Evolutionary conservation across 2,329 filamentous ascomycete species (phyloP), one percentile per base, ranked within the genome.

Genomic region (Blastomyces parvus): DNA sequence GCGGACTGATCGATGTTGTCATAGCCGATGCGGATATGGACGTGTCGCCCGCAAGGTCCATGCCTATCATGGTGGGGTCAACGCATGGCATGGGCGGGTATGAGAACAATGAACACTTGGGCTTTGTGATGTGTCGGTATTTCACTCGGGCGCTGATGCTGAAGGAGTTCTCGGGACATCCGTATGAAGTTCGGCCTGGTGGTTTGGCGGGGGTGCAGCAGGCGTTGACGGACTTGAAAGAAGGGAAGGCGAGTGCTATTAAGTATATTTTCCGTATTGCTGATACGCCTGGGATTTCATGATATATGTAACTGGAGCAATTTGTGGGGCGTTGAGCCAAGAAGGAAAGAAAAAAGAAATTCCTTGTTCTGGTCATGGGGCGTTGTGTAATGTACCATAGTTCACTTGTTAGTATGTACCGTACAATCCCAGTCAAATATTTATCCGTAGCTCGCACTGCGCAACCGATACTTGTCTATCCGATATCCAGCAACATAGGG

Each of bases 211-310:
- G 84, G 0, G 22, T 66, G 40, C 57, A 60, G 44, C 73, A 69
- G 42, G 85, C 76, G 0, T 69, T 88, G 72, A 71, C 73, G 66
- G 81, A 84, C 66, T 71, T 89, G 69, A 83, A 81, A 70, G 79
- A 78, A 36, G 86, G 86, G 0, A 84, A 83, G 72, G 84, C 83
- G 27, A 86, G 82, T 68, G 86, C 80, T 1, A 78, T 84, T 0
- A 89, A 89, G 74, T 88, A 86, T 75, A 82, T 88, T 0, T 84
- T 84, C 68, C 77, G 76, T 65, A 80, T 85, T 71, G 77, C 67
- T 9, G 81, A 84, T 46, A 83, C 82, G 30, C 68, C 69, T 44
- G 69, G 69, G 40, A 58, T 68, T 14, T 58, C 25, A 19, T 52
- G 50, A 55, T 33, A 27, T 36, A 55, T 33, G 17, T 36, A 17